phyloP scores from a whole-genome alignment of 306 rosid species.

The Dryas octopetala region DNA sequence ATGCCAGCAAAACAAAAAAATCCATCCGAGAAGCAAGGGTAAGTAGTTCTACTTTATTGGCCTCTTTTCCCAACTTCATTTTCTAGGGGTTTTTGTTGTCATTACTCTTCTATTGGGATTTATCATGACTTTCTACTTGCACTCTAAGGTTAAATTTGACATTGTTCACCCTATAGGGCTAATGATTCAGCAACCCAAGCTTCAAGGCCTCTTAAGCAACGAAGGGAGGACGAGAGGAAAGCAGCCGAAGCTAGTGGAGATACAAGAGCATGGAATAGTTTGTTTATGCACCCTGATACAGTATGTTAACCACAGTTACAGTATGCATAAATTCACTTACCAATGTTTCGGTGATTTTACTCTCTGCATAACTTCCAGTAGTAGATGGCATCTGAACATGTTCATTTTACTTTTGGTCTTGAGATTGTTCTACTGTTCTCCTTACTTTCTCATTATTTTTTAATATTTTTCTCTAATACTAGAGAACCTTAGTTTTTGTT shows the following conservation, averaged over 20 bases:
- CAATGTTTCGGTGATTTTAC: slow-evolving; percentile 7
- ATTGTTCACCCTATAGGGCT: slow-evolving; percentile 43
- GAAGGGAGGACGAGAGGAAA: slow-evolving; percentile 76
- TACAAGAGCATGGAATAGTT: slow-evolving; percentile 91
- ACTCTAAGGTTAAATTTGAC: slow-evolving; percentile 16
- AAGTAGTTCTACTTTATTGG: slow-evolving; percentile 26
- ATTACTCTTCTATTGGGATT: not conserved
- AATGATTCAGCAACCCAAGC: slow-evolving; percentile 43
- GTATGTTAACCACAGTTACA: slow-evolving; percentile 40
- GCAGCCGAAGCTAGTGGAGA: slow-evolving; percentile 86
- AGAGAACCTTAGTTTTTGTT: not conserved
- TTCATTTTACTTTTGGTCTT: not conserved
- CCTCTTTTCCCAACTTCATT: not conserved
- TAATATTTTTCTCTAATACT: not conserved
- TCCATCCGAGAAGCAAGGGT: slow-evolving; percentile 59
- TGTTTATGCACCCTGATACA: slow-evolving; percentile 87
- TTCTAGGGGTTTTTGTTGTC: not conserved
- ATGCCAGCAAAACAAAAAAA: slow-evolving; percentile 65
- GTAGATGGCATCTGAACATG: not conserved
- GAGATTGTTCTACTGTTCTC: not conserved
- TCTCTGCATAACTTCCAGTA: not conserved
- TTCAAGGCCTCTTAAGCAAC: slow-evolving; percentile 61
- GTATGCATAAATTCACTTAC: slow-evolving; percentile 15
- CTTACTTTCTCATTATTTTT: not conserved
- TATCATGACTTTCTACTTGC: slow-evolving; percentile 11